Conservation (phyloP, 139 green algal species). For the Desmodesmus armatus region DNA sequence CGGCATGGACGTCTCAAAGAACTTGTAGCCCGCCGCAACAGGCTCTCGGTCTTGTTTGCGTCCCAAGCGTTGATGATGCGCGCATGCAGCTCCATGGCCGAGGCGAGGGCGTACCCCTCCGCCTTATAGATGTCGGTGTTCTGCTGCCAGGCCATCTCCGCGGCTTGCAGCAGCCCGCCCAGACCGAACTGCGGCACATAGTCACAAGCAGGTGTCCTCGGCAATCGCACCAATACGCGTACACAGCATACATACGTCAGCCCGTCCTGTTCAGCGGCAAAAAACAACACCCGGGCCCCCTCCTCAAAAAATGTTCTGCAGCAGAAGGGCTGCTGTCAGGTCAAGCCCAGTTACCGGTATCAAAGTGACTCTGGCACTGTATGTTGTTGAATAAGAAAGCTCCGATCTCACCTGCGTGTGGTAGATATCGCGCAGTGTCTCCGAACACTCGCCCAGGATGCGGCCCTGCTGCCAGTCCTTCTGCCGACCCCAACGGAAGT, state of each 20-base stretch:
- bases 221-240: too few species aligned
- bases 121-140: constrained; percentile 19
- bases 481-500: constrained; percentile 1
- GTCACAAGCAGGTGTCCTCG: too few species aligned
- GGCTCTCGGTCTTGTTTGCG: background rate
- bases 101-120: background rate
- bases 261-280: too few species aligned
- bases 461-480: background rate
- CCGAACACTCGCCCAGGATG: background rate
- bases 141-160: constrained; percentile 28
- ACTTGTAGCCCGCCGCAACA: constrained; percentile 23
- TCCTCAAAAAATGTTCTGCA: too few species aligned
- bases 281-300: too few species aligned
- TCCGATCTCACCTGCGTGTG: constrained; percentile 6
- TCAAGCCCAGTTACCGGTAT: too few species aligned
- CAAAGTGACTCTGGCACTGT: background rate
- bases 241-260: too few species aligned
- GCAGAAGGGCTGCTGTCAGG: too few species aligned
- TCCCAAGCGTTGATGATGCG: constrained; percentile 27
- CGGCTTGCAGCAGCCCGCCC: constrained; percentile 9
- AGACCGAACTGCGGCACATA: background rate
- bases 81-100: constrained; percentile 23
- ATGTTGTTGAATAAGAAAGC: too few species aligned
- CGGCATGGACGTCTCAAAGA: constrained; percentile 9
- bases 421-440: constrained; percentile 31